Evolutionary conservation across 495 filamentous ascomycete genomes (phyloP), one percentile per base, ranked within the genome.

Genomic region (Neurospora sp.): DNA sequence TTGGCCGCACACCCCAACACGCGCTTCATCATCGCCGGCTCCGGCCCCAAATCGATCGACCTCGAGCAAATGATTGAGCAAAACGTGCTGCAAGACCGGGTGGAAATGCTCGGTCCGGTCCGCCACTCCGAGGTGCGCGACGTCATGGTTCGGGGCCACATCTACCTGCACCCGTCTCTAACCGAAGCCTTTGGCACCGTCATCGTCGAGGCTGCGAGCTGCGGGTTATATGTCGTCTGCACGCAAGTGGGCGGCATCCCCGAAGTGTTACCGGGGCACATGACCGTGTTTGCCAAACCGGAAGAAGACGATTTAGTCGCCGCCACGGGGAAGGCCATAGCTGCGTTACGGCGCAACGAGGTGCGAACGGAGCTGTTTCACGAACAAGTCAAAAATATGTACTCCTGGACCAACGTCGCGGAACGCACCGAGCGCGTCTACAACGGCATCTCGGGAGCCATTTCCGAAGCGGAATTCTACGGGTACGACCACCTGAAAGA

Each of bases 161-260:
- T 99, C 72, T 98, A 98, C 80, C 88, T 99, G 0, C 95, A 98
- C 79, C 96, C 96, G 0, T 94, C 91, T 39, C 86, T 99, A 40
- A 99, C 96, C 0, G 96, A 99, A 81, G 96, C 96, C 10, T 99
- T 99, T 77, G 96, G 96, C 3, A 99, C 96, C 0, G 96, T 99
- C 31, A 92, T 99, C 70, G 96, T 99, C 42, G 96, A 99, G 83
- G 96, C 96, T 12, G 96, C 96, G 7, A 93, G 90, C 75, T 99
- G 96, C 77, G 96, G 96, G 3, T 83, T 99, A 3, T 98, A 98
- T 73, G 94, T 99, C 20, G 96, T 99, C 5, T 97, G 94, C 75
- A 99, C 96, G 4, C 93, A 93, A 27, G 96, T 99, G 4, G 96
- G 96, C 39, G 96, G 96, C 18, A 98, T 99, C 73, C 96, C 96